Percentiles rank a stretch among this genome's conserved stretches.
phyloP scores from a whole-genome alignment of 2,329 filamentous ascomycete genomes.

The Pleurostoma richardsiae region DNA sequence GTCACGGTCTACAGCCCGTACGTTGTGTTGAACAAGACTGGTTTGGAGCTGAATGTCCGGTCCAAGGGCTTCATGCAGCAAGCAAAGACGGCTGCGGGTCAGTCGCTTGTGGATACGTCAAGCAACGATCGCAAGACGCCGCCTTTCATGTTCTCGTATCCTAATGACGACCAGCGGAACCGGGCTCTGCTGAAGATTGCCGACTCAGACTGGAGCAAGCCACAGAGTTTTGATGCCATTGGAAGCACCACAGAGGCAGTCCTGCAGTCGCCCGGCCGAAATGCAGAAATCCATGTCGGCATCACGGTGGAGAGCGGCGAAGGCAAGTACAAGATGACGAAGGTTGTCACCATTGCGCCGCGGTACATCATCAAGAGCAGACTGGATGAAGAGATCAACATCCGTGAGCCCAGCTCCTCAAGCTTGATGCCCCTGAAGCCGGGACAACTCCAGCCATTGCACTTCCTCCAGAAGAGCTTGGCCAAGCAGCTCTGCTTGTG shows the following conservation, averaged over 20 bases:
- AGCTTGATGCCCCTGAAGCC: constrained; percentile 73
- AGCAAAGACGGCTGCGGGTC: constrained; percentile 77
- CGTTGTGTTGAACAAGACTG: constrained; percentile 91
- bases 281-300: constrained; percentile 83
- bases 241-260: constrained; percentile 88
- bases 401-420: constrained; percentile 88
- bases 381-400: constrained; percentile 79
- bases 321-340: constrained; percentile 97
- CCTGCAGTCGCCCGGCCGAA: constrained; percentile 65
- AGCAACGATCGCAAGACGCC: constrained; percentile 63
- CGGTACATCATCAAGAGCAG: constrained; percentile 94
- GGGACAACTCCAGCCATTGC: constrained; percentile 77
- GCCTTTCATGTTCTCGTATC: constrained; percentile 95
- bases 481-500: constrained; percentile 90
- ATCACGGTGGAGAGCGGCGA: constrained; percentile 86
- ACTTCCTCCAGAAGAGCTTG: constrained; percentile 79
- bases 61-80: constrained; percentile 86
- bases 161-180: constrained; percentile 84
- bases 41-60: constrained; percentile 79
- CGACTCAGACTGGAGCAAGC: constrained; percentile 92
- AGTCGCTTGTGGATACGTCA: constrained; percentile 49
- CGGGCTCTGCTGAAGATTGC: constrained; percentile 82
- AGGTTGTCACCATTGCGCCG: constrained; percentile 88
- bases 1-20: constrained; percentile 95
- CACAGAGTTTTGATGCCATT: constrained; percentile 96